Percentiles rank a stretch among this genome's conserved stretches.
These are phyloP conservation scores for Rhinocladiella similis DNA, from an alignment of 2,329 filamentous ascomycete genomes.

Conservation along the genomic window DNA sequence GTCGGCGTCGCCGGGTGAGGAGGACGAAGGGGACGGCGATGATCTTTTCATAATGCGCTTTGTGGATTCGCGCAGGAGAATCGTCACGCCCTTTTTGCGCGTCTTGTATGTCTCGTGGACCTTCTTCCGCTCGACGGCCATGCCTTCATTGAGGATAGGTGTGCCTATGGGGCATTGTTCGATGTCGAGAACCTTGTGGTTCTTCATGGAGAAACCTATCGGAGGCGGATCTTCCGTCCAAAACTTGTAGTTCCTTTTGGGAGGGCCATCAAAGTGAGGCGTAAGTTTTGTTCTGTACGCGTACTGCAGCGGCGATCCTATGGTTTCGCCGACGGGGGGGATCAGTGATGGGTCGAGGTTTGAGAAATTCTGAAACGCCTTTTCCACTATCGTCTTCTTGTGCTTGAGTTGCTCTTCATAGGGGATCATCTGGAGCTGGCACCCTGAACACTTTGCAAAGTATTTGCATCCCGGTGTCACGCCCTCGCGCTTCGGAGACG, in stretches of 20 bases:
- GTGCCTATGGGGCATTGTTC: conserved; percentile 97
- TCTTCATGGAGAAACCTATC: conserved; percentile 86
- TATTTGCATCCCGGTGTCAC: conserved; percentile 77
- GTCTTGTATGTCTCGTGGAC: conserved; percentile 69
- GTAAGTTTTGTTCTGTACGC: conserved; percentile 96
- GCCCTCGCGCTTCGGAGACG: conserved; percentile 76
- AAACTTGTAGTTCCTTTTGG: conserved; percentile 35
- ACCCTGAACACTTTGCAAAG: conserved; percentile 84
- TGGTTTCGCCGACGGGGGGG: conserved; percentile 77
- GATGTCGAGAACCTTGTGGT: conserved; percentile 83
- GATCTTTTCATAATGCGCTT: conserved; percentile 50
- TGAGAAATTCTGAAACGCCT: conserved; percentile 90
- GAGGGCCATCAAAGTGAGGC: conserved; percentile 85
- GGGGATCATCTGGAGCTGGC: conserved; percentile 95
- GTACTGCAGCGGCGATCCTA: conserved; percentile 86
- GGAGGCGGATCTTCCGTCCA: conserved; percentile 63
- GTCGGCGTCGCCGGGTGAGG: conserved; percentile 23
- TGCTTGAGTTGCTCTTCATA: conserved; percentile 82
- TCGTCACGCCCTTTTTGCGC: conserved; percentile 80
- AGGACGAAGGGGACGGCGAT: not conserved
- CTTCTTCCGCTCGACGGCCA: conserved; percentile 74
- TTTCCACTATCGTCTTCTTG: conserved; percentile 84
- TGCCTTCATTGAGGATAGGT: conserved; percentile 74
- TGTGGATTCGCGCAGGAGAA: conserved; percentile 86
- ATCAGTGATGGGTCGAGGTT: conserved; percentile 73